Percentiles rank a stretch among this genome's conserved stretches.
Conservation (phyloP, 139 green algal genomes). For the Coelastrella sp. region DNA sequence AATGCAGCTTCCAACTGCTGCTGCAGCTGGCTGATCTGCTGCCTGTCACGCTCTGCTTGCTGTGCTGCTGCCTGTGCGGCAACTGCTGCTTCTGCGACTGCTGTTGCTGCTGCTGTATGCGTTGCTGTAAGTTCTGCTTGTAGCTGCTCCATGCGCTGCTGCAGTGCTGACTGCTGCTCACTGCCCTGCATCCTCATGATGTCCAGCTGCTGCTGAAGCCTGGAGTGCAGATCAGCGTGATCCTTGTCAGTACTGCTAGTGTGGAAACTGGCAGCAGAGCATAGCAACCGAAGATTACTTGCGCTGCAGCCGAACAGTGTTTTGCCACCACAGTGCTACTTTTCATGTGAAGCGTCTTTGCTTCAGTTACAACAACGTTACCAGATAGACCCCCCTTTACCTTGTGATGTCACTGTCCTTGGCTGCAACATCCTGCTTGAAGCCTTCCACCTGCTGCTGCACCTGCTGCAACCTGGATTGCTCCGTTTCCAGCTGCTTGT, state of each 20-base stretch:
- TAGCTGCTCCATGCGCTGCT: background rate
- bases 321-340: no score
- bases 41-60: background rate
- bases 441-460: constrained; percentile 43
- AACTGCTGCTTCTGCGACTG: background rate
- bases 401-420: background rate
- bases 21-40: constrained; percentile 12
- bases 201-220: constrained; percentile 37
- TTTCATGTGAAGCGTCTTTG: no score
- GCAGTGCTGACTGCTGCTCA: constrained; percentile 24
- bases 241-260: no score
- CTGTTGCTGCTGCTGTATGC: background rate
- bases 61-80: background rate
- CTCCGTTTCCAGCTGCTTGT: constrained; percentile 17
- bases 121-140: background rate
- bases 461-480: constrained; percentile 55
- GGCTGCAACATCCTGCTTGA: background rate
- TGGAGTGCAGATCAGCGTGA: background rate
- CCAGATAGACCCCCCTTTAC: background rate
- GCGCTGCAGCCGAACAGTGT: no score
- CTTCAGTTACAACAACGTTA: background rate
- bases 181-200: constrained; percentile 29
- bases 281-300: no score
- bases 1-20: constrained; percentile 16
- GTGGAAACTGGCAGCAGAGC: no score